Evolutionary conservation across 495 filamentous ascomycete genomes (phyloP), one percentile per base, ranked within the genome.

Genomic region (Paragyromitra xinjiangensis): DNA sequence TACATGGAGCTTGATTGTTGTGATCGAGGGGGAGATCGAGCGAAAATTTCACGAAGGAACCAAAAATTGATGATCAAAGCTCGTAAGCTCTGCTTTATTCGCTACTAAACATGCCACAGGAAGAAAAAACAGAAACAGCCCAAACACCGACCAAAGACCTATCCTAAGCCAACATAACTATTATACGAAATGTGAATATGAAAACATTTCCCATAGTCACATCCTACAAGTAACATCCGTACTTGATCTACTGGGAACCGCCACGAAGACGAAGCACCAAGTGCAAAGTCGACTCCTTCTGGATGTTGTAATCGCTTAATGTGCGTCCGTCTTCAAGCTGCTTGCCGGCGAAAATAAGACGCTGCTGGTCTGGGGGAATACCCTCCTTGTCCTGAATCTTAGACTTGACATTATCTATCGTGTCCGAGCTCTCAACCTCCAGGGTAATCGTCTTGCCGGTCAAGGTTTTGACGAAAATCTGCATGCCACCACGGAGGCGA

Each of bases 371-470:
- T 6, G 95, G 95, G 55, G 95, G 95, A 80, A 98, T 98, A 68
- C 95, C 95, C 86, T 98, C 95, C 91, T 98, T 98, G 84, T 98
- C 95, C 85, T 98, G 95, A 62, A 98, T 98, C 91, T 98, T 98
- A 76, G 88, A 88, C 91, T 98, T 98, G 81, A 98, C 95, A 82
- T 97, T 98, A 87, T 98, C 95, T 87, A 98, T 98, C 75, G 95
- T 98, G 82, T 98, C 95, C 71, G 91, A 93, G 62, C 93, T 95
- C 88, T 98, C 95, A 19, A 98, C 95, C 12, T 81, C 80, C 16
- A 81, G 71, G 1, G 80, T 82, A 62, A 82, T 82, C 0, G 80
- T 82, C 58, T 82, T 97, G 16, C 93, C 94, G 3, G 94, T 97
- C 62, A 96, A 85, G 5, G 94, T 96, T 90, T 97, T 97, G 80